Base-by-base conservation (phyloP, 805 yeast genomes). In the Candida orba region DNA sequence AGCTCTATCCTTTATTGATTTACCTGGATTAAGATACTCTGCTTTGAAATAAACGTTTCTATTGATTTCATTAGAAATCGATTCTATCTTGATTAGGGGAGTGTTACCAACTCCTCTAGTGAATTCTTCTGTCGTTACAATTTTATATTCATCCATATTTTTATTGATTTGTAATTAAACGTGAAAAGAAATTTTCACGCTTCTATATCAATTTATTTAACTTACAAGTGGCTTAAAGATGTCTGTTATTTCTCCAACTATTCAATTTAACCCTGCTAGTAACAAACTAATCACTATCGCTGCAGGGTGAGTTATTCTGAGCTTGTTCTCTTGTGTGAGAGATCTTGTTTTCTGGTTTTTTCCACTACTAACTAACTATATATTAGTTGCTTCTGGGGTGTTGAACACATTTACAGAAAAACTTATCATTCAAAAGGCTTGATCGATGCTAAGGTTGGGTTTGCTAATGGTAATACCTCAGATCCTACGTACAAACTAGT, bases 381-480 rank as follows among this genome's bases (percentile, higher is more conserved):
- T 4, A n/a, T 4, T 24, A 54, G 59, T 17, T 85, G 95, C 57
- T 85, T 84, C 66, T 85, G 95, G 95, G 95, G 95, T 17, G 88
- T 84, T 13, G 97, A 91, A 56, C 84, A 82, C 52, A 79, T 90
- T 23, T 89, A 76, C 67, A 68, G 82, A 50, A 86, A 84, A 60
- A 73, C 84, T 51, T 84, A 78, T 56, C 75, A 70, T 15, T 70
- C 65, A 41, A 79, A 75, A 57, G 88, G 87, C 29, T 63, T 91
- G 18, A 59, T 81, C 10, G 96, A 86, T 58, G 71, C 81, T 36
- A 79, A 78, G 58, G 98, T 91, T 12, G 99, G 99, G 3, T 93
- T 81, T 63, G 85, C 95, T 37, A 95, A 93, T 51, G 98, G 98
- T 10, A 47, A 52, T 18, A 65, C 68, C 2, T 39, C 52, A 1